phyloP scores from a whole-genome alignment of 2,329 filamentous ascomycete species.

The Penicillium sp. region DNA sequence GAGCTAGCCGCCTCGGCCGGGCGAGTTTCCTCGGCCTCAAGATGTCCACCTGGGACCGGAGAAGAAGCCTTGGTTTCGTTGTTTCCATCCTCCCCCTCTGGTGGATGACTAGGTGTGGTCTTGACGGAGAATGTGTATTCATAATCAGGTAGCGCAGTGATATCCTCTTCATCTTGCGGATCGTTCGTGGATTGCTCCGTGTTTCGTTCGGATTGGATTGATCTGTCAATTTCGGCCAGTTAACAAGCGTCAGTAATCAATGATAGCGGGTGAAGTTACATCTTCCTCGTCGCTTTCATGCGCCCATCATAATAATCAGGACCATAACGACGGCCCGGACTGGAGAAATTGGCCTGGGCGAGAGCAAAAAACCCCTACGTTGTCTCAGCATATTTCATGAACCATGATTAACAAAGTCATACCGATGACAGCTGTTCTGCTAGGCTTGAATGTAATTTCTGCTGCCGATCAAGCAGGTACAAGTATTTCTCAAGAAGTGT shows the following conservation, averaged over 20 bases:
- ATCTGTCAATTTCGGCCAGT: constrained; percentile 12
- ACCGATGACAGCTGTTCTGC: constrained; percentile 43
- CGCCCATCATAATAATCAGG: constrained; percentile 52
- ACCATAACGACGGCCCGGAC: constrained; percentile 48
- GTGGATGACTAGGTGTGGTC: background rate
- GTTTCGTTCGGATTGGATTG: constrained; percentile 10
- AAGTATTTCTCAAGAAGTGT: constrained; percentile 46
- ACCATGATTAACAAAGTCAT: constrained; percentile 14
- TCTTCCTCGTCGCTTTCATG: constrained; percentile 49
- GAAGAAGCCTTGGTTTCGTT: background rate
- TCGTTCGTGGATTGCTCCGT: background rate
- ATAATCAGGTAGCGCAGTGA: background rate
- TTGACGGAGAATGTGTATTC: constrained; percentile 12
- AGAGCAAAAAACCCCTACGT: constrained; percentile 50
- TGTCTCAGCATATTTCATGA: constrained; percentile 21
- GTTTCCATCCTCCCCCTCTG: constrained; percentile 2
- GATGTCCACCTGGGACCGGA: background rate
- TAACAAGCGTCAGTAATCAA: background rate
- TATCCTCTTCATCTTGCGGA: background rate
- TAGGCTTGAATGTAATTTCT: constrained; percentile 41
- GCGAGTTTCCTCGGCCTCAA: background rate
- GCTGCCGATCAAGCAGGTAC: constrained; percentile 45
- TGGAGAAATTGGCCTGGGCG: constrained; percentile 51
- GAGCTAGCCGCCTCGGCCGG: background rate
- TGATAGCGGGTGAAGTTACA: constrained; percentile 29